Percentiles rank a stretch among this genome's conserved stretches.
phyloP scores from a whole-genome alignment of 164 flowering plant species.

The Vitis amurensis region DNA sequence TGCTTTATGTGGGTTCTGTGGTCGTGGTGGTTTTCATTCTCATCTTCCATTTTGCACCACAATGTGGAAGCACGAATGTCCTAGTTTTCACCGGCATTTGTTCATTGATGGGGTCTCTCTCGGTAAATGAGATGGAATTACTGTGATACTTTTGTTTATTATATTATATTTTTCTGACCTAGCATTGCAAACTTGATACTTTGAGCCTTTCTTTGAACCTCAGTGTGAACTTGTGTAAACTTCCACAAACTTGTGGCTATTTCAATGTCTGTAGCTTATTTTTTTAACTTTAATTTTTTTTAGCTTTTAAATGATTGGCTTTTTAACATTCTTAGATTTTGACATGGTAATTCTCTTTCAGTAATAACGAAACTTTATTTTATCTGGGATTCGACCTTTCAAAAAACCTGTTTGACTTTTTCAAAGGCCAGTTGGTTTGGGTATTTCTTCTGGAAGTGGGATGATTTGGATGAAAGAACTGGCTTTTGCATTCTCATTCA shows the following conservation, averaged over 20 bases:
- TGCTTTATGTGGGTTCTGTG: slow-evolving; percentile 72
- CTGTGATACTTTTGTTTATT: not conserved
- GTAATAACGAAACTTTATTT: too few species aligned
- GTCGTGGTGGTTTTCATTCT: slow-evolving; percentile 65
- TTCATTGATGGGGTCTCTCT: slow-evolving; percentile 88
- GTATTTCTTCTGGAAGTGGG: not conserved
- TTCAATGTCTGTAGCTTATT: too few species aligned
- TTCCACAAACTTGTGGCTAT: too few species aligned
- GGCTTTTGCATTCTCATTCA: not conserved
- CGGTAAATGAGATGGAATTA: slow-evolving; percentile 38
- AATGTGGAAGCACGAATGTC: slow-evolving; percentile 66
- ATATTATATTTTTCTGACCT: not conserved
- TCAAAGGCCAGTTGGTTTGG: too few species aligned
- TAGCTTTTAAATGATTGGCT: too few species aligned
- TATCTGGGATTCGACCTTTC: too few species aligned
- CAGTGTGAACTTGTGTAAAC: too few species aligned
- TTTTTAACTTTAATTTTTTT: too few species aligned
- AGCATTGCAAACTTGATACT: not conserved
- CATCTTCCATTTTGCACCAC: slow-evolving; percentile 64
- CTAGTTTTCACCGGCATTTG: slow-evolving; percentile 81
- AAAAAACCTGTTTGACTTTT: too few species aligned
- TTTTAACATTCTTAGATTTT: too few species aligned
- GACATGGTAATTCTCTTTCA: too few species aligned
- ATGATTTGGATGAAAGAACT: not conserved
- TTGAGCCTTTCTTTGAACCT: not conserved